Evolutionary conservation across 2,329 filamentous ascomycete genomes (phyloP), one percentile per base, ranked within the genome.

Genomic region (Cladosporium colombiae): DNA sequence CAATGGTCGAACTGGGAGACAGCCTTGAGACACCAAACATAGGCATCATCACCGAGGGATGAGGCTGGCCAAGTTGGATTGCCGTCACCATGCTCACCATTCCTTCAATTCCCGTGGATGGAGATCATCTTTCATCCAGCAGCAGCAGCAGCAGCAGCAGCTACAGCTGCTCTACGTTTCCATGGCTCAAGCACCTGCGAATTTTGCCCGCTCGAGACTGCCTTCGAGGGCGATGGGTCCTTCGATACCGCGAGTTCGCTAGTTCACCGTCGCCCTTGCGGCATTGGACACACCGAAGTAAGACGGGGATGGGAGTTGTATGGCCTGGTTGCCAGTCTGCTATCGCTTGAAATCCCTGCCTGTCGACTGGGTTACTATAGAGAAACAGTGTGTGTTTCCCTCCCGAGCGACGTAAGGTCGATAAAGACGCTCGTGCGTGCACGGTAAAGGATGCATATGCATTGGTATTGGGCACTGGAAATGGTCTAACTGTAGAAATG

Each of bases 1-100:
- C 92, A 0, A 86, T 96, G 69, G 85, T 91, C 46, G 84, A 91
- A 73, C 78, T 96, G 16, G 91, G 90, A 0, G 88, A 89, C 72
- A 83, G 85, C 13, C 78, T 95, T 31, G 88, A 85, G 23, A 78
- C 77, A 14, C 76, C 77, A 3, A 77, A 77, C 50, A 82, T 83
- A 70, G 81, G 81, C 2, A 80, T 83, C 57, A 78, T 81, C 29
- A 82, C 81, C 1, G 80, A 83, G 63, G 67, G 70, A 11, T 65
- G 71, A 65, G 65, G 66, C n/a, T 70, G 33, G 25, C 27, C 27
- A n/a, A 68, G 27, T 35, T 40, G 33, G 29, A 58, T 13, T 44
- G 25, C 49, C 53, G 55, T 53, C 18, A 25, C 10, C 13, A 65
- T 57, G 14, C 23, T n/a, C 25, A n/a, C 23, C 49, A 21, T 46